phyloP scores from a whole-genome alignment of 805 yeast genomes.

The Limtongozyma cylindracea region DNA sequence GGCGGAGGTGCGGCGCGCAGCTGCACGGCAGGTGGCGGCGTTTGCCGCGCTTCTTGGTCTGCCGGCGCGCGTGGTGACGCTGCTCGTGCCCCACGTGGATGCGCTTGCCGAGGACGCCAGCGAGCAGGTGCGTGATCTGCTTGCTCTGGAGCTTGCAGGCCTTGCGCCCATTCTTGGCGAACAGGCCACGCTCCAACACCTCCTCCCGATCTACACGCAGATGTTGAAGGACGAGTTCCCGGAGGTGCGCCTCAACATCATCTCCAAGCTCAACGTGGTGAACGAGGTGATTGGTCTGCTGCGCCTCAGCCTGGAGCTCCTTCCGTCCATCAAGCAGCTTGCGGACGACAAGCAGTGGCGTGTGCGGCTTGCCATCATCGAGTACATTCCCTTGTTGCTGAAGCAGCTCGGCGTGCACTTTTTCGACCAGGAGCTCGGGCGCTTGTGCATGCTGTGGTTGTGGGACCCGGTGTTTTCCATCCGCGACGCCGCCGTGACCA shows the following conservation, averaged over 20 bases:
- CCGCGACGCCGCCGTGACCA: slow-evolving; percentile 84
- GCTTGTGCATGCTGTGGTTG: slow-evolving; percentile 87
- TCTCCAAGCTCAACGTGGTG: slow-evolving; percentile 74
- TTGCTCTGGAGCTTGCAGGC: slow-evolving; percentile 72
- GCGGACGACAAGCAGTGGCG: slow-evolving; percentile 98
- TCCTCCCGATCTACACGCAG: slow-evolving; percentile 69
- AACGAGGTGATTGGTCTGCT: slow-evolving; percentile 90
- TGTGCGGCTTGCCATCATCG: slow-evolving; percentile 88
- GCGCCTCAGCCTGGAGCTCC: slow-evolving; percentile 55
- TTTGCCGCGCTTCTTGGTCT: slow-evolving; percentile 26
- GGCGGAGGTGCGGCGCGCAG: slow-evolving; percentile 90
- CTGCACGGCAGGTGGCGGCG: slow-evolving; percentile 74
- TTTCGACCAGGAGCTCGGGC: slow-evolving; percentile 78
- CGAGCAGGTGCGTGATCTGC: slow-evolving; percentile 80
- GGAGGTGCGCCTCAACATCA: slow-evolving; percentile 85
- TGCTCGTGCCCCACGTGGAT: slow-evolving; percentile 64
- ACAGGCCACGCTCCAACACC: slow-evolving; percentile 55
- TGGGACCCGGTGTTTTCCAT: slow-evolving; percentile 96
- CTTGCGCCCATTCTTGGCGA: slow-evolving; percentile 70
- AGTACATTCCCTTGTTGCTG: slow-evolving; percentile 85
- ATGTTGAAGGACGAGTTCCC: slow-evolving; percentile 96
- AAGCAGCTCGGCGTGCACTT: slow-evolving; percentile 84
- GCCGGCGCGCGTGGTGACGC: slow-evolving; percentile 23
- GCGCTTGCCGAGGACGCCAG: slow-evolving; percentile 74
- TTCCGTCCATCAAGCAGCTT: slow-evolving; percentile 89